phyloP scores from a whole-genome alignment of 202 grass and related monocot genomes.

The Schoenoplectus triqueter region DNA sequence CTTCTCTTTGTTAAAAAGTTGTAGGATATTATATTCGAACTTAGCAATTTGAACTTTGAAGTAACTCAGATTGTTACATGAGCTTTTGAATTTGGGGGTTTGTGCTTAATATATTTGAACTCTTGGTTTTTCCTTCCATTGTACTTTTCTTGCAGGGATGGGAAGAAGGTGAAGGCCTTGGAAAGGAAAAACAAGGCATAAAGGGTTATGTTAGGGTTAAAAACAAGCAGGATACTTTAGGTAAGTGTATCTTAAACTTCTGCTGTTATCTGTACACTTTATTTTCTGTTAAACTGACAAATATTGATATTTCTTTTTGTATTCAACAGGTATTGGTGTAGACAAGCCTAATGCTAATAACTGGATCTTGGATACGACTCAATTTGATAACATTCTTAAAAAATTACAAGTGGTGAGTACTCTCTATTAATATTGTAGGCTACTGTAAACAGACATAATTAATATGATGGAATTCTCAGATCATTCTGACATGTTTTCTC shows the following conservation, averaged over 20 bases:
- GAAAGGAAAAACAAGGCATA: conserved; percentile 98
- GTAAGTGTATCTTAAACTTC: conserved; percentile 33
- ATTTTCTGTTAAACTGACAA: neutral
- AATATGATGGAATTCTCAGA: conserved; percentile 25
- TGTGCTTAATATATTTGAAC: neutral
- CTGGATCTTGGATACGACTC: conserved; percentile 86
- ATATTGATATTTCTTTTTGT: conserved; percentile 7
- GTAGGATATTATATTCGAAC: conserved; percentile 8
- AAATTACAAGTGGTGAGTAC: conserved; percentile 86
- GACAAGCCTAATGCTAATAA: conserved; percentile 70
- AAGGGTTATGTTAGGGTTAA: conserved; percentile 90
- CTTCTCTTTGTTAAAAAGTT: neutral
- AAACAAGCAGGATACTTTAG: conserved; percentile 85
- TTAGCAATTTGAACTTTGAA: neutral
- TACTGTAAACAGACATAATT: conserved; percentile 32
- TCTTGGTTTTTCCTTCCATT: conserved; percentile 5
- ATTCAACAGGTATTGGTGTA: conserved; percentile 71
- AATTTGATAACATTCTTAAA: conserved; percentile 97
- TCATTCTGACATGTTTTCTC: neutral
- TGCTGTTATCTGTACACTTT: neutral
- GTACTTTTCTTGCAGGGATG: conserved; percentile 57
- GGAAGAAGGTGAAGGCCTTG: conserved; percentile 99
- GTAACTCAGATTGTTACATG: neutral
- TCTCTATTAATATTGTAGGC: neutral
- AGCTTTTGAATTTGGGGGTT: neutral